Evolutionary conservation across 371 early-diverging fungal genomes (phyloP), one percentile per base, ranked within the genome.

Genomic region (Apophysomyces elegans): DNA sequence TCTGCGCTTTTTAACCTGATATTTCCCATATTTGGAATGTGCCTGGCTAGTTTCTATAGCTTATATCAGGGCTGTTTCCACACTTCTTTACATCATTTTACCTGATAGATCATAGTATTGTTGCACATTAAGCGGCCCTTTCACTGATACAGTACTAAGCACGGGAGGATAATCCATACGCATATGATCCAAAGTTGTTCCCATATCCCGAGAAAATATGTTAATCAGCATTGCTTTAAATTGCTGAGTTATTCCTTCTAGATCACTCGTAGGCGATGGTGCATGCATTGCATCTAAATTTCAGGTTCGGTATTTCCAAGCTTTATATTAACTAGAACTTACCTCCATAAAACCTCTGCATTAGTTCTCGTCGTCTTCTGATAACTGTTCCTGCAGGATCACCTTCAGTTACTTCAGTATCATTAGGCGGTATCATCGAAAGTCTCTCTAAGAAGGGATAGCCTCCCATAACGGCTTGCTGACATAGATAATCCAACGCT

Each of bases 11-110:
- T 86, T 86, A 11, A 88, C 85, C 68, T 85, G 85, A 59, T 84
- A 88, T 68, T 88, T 88, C 8, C 88, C 86, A 58, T 88, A 88
- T 63, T 88, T 88, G 16, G 84, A 80, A n/a, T 86, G 85, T 35
- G 81, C 79, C 73, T 83, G 86, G 46, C 79, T 86, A 1, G 78
- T 75, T 66, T 88, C 88, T 68, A 59, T 63, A 21, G 54, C 54
- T 50, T 50, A 50, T 21, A 13, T 9, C 5, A 50, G 32, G 2
- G 32, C 32, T 26, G 32, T 26, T 26, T 26, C 32, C 3, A 26
- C 32, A 26, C 32, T 2, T 26, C 32, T 3, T 26, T 26, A 50
- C 21, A 21, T 21, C 54, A 50, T 16, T 36, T 18, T 71, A 84
- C 85, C 67, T 68, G 81, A 59, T 38, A 83, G 43, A 43, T 74